Evolutionary conservation across 768 basidiomycete species (phyloP), one percentile per base, ranked within the genome.

Genomic region (Sarcomyxa edulis): DNA sequence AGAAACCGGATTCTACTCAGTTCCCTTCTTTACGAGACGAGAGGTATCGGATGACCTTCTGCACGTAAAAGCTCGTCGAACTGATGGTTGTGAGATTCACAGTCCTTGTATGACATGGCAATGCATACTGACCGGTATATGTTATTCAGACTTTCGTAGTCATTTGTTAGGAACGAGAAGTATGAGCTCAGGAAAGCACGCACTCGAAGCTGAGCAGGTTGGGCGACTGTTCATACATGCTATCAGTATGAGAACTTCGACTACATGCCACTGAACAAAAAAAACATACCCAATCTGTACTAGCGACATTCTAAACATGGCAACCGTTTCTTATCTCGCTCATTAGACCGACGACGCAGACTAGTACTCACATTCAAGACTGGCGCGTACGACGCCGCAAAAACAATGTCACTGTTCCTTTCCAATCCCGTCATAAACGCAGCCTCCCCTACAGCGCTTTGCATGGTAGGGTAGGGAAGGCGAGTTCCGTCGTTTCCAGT

Each of bases 351-450:
- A 24, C 12, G 28, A 11, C 10, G 20, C 21, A 38, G 15, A 25
- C 26, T 15, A 11, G n/a, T 9, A 48, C 63, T 50, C 29, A 68
- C 69, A 29, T 68, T 68, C 30, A 83, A 52, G 1, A 81, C 58
- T 6, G 81, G 78, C 0, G 80, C 76, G 57, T 81, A 83, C 4
- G 78, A 70, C 1, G 80, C 69, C 12, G 62, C 62, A 48, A 83
- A 83, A 5, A 64, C 61, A 38, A 68, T 68, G 39, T 68, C 65
- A 20, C 56, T 54, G 37, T 68, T 68, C 12, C 66, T 47, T 51
- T 84, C 80, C 6, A 82, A 48, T 3, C 81, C 80, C 1, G 75
- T 82, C 80, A 82, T 81, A 49, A 74, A 84, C 1, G 76, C 76
- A 1, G 80, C 81, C 49, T 83, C 81, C 12, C 69, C 72, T 2